Base-by-base conservation (phyloP, 441 rosid genomes). In the Bocquillonia castaneifolia region DNA sequence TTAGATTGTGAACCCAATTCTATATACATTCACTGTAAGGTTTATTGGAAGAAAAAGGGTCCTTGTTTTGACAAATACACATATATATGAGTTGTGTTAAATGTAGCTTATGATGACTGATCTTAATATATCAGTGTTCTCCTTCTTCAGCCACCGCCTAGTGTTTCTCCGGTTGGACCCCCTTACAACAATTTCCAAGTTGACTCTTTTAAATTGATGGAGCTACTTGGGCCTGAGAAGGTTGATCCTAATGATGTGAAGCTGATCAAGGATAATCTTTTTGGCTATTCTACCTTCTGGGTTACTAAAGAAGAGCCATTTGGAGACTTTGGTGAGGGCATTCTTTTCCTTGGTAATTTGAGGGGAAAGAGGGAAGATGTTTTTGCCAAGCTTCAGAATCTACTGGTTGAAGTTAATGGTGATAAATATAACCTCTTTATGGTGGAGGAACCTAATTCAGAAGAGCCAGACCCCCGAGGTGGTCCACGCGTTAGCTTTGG, bases 221-320 rank as follows among this genome's bases (percentile, higher is more conserved):
- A 93, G 84, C 95, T 93, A 80, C 96, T 93, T 75, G 99, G 96
- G 72, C 96, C 96, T 0, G 99, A 93, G 78, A 91, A 85, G 78
- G 97, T 93, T n/a, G 96, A 93, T 55, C 91, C 96, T 58, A 70
- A 83, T 2, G 96, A 91, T 83, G 96, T 87, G 36, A 89, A 93
- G 83, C 78, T 80, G 50, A 84, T 93, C 63, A 93, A 89, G 81
- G 96, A 91, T 23, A 85, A 76, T 51, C 87, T 89, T 79, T 93
- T 93, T 61, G 97, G 99, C 6, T 91, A 93, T 81, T 80, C 97
- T n/a, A 89, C 99, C n/a, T 93, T 89, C 54, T 93, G 99, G 99
- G 95, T 93, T 28, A 91, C 96, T 15, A 91, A 88, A 80, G 97
- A 93, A 88, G 99, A 93, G 82, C 93, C 92, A 29, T 93, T 91